These are phyloP conservation scores for Chlamydomonas sp. DNA, from an alignment of 139 green algal genomes.

Conservation along the genomic window DNA sequence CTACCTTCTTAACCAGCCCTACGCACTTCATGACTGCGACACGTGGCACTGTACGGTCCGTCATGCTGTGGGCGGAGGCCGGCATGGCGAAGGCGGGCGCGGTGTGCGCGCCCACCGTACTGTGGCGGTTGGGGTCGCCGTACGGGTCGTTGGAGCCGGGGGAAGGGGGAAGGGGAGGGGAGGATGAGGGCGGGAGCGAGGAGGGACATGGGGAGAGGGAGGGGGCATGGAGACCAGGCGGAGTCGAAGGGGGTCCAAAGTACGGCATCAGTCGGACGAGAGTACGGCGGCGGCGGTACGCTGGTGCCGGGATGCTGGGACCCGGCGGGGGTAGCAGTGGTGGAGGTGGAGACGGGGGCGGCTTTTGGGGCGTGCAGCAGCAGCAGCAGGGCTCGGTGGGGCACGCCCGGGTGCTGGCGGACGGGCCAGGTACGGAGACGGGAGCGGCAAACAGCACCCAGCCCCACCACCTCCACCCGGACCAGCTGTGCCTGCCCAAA, in stretches of 20 bases:
- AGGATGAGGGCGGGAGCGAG: neutral
- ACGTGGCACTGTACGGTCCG: constrained; percentile 3
- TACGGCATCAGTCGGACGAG: too few species aligned
- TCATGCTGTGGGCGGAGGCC: constrained; percentile 11
- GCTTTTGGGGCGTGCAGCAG: too few species aligned
- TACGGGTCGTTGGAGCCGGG: too few species aligned
- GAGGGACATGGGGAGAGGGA: neutral
- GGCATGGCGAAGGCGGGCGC: neutral
- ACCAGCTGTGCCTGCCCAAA: neutral
- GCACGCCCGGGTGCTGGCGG: too few species aligned
- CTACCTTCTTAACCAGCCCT: neutral
- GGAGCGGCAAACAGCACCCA: neutral
- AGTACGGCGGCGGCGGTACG: neutral
- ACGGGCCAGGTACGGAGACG: too few species aligned
- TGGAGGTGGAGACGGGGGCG: neutral
- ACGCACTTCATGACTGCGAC: constrained; percentile 13
- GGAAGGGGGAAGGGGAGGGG: neutral
- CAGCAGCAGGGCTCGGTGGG: too few species aligned
- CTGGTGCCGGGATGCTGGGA: neutral
- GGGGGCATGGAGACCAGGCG: too few species aligned
- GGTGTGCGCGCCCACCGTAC: constrained; percentile 1
- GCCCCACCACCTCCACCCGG: neutral
- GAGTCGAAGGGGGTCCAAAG: too few species aligned
- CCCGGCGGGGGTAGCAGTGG: neutral
- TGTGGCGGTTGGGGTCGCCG: neutral